phyloP scores from a whole-genome alignment of 148 eudicot genomes.

The Rhododendron vialii region DNA sequence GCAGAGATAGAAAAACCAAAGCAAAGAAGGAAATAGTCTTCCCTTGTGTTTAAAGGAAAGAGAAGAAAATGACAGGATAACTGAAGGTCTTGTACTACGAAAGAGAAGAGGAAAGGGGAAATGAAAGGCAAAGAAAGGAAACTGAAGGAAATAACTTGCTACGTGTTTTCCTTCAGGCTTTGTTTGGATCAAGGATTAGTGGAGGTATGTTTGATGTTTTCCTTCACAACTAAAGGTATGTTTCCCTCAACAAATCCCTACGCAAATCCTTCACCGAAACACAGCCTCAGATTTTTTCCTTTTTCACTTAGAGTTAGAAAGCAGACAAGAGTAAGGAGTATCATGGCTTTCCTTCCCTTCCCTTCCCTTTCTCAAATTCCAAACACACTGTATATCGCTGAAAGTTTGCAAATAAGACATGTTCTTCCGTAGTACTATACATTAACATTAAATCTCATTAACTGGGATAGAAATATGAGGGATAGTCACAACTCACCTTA shows the following conservation, averaged over 20 bases:
- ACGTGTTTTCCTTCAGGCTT: background rate
- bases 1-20: background rate
- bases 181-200: background rate
- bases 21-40: background rate
- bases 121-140: background rate
- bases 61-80: background rate
- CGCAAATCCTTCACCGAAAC: background rate
- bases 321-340: background rate
- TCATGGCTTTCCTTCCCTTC: background rate
- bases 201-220: background rate
- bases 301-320: background rate
- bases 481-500: constrained; percentile 37
- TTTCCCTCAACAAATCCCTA: background rate
- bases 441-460: background rate
- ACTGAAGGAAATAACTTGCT: background rate
- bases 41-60: background rate
- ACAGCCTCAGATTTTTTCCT: background rate
- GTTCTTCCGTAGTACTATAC: background rate
- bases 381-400: background rate
- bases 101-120: background rate
- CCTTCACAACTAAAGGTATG: background rate
- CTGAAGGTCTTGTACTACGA: background rate
- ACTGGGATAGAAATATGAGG: background rate
- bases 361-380: background rate
- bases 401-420: background rate